Evolutionary conservation across 2,329 filamentous ascomycete species (phyloP).

Genomic region (Cercospora citrullina): DNA sequence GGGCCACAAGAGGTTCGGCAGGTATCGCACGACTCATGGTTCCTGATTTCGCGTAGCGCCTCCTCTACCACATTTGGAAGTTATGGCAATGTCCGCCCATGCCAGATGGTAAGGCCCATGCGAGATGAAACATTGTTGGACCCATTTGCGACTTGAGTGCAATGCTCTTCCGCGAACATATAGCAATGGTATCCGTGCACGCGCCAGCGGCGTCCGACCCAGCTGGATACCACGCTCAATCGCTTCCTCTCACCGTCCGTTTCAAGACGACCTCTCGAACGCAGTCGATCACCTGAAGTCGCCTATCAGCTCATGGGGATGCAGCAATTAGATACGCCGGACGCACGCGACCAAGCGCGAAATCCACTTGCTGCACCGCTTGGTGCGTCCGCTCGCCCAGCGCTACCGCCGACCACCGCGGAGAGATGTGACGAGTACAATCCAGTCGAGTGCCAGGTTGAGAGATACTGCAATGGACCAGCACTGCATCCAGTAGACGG

Average conservation of each 20-base stretch:
- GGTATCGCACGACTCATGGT: neutral
- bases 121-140: neutral
- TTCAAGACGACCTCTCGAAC: neutral
- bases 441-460: neutral
- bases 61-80: neutral
- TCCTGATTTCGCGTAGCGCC: neutral
- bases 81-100: neutral
- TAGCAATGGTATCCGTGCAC: neutral
- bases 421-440: neutral
- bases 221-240: neutral
- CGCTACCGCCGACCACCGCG: neutral
- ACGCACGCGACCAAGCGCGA: neutral
- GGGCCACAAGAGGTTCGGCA: neutral
- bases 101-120: neutral
- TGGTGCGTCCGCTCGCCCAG: neutral
- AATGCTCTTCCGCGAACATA: neutral
- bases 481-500: neutral
- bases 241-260: neutral
- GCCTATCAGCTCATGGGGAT: neutral
- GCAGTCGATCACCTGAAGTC: neutral
- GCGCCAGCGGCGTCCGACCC: neutral
- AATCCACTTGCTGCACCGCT: neutral
- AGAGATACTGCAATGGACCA: neutral
- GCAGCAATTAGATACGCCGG: neutral
- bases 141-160: neutral